Conservation (phyloP, 1,284 basidiomycete genomes). For the Papiliotrema fonsecae region DNA sequence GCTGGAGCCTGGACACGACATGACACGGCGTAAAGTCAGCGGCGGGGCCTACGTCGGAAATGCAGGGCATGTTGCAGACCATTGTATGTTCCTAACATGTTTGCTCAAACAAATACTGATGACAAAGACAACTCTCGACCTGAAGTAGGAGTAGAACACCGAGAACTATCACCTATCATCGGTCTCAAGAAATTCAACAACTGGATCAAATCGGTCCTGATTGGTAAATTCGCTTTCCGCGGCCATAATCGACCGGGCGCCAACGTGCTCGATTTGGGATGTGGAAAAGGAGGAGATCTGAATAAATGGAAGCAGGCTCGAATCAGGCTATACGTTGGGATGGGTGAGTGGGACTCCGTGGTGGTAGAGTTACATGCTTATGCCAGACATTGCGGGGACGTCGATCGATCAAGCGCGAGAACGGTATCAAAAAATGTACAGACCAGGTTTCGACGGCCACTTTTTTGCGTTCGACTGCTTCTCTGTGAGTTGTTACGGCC, state of each 20-base stretch:
- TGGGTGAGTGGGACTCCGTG: constrained; percentile 58
- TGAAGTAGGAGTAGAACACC: constrained; percentile 78
- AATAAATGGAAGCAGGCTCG: constrained; percentile 92
- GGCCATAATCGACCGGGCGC: constrained; percentile 28
- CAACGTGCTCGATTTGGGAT: constrained; percentile 91
- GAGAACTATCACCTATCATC: constrained; percentile 90
- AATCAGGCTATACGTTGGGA: constrained; percentile 71
- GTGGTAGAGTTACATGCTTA: not conserved
- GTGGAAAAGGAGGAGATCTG: constrained; percentile 96
- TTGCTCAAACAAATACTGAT: not conserved
- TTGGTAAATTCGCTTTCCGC: constrained; percentile 62
- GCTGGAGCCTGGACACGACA: constrained; percentile 16
- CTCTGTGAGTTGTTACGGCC: constrained; percentile 52
- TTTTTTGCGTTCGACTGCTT: constrained; percentile 92
- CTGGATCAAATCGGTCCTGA: constrained; percentile 95
- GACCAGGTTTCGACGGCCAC: constrained; percentile 62
- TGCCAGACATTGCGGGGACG: constrained; percentile 77
- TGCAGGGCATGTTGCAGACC: constrained; percentile 28
- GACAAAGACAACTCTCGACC: constrained; percentile 82
- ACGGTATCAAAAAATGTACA: constrained; percentile 58
- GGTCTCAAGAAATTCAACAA: constrained; percentile 98
- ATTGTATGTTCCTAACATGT: constrained; percentile 20
- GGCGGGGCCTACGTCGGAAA: constrained; percentile 27
- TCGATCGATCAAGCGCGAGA: constrained; percentile 84
- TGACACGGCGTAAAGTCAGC: constrained; percentile 13